Base-by-base conservation (phyloP, 2,329 filamentous ascomycete species). In the Talaromyces sp. region DNA sequence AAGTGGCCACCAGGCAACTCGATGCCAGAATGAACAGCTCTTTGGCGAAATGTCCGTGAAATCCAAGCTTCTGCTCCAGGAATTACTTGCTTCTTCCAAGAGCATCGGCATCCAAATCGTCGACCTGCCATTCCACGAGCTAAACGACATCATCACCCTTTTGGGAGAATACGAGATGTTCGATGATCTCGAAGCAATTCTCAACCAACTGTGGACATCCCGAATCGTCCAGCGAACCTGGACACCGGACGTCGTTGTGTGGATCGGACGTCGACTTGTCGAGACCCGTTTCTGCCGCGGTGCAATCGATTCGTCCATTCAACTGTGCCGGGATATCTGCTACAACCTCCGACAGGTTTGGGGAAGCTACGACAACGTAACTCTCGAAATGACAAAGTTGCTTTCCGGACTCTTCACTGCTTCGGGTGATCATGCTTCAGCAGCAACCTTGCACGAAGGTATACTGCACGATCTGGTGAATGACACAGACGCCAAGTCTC, bases 291-390 rank as follows among this genome's bases (percentile, higher is more conserved):
- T 80, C 69, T 75, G 78, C 37, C 75, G 77, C 29, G 75, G 75
- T 36, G 69, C 76, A 41, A 73, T 76, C 40, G 68, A 75, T 55
- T 69, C 70, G 2, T 73, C 77, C 10, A 72, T 77, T 37, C 71
- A 73, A 46, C 75, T 83, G 2, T 78, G 75, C 65, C 80, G 80
- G 61, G 78, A 80, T 62, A 81, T 83, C 51, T 77, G 77, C 35
- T 83, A 83, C 71, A 83, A 83, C 62, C 72, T 82, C 56, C 77
- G 78, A 10, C 78, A 80, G 19, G 79, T 80, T 5, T 79, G 80
- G 65, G 80, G 80, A 3, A 73, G 74, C 27, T 72, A 74, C 8
- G 75, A 80, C 40, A 71, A 72, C 0, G 70, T 76, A 24, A 81
- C 80, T 0, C 63, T 82, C 47, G 76, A 81, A 49, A 77, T 79